A percentile compares a stretch with the other conserved stretches of the same genome.
Evolutionary conservation across 2,329 filamentous ascomycete genomes (phyloP).

Genomic region (Hypocreales sp.): DNA sequence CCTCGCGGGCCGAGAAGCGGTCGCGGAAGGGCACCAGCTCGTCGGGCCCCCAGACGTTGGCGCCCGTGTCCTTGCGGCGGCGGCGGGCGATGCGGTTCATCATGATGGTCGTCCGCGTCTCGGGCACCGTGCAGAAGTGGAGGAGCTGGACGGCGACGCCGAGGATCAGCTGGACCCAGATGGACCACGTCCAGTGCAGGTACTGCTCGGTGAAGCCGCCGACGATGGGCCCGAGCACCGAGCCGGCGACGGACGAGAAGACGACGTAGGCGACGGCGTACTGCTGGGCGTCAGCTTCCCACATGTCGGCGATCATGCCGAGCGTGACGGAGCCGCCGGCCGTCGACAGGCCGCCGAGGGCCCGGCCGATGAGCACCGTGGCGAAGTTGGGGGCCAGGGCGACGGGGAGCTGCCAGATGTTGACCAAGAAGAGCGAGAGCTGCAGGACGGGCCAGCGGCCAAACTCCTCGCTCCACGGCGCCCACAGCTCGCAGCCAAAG

Average conservation of each 20-base stretch:
- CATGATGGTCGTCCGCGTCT: conserved; percentile 62
- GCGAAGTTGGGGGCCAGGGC: conserved; percentile 60
- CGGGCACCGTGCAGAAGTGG: conserved; percentile 57
- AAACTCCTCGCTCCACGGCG: conserved; percentile 73
- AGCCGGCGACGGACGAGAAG: conserved; percentile 66
- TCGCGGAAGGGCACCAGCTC: conserved; percentile 48
- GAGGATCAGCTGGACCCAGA: conserved; percentile 77
- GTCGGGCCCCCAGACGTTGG: conserved; percentile 56
- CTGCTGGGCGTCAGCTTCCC: conserved; percentile 55
- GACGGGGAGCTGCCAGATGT: conserved; percentile 60
- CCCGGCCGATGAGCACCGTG: conserved; percentile 53
- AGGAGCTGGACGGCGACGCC: conserved; percentile 52
- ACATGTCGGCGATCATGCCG: conserved; percentile 63
- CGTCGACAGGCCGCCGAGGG: conserved; percentile 53
- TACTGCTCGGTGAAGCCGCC: conserved; percentile 59
- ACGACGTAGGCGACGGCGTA: conserved; percentile 65
- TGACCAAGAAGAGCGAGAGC: conserved; percentile 57
- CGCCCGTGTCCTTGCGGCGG: conserved; percentile 42
- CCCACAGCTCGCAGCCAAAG: conserved; percentile 80
- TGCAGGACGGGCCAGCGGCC: conserved; percentile 66
- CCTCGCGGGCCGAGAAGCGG: conserved; percentile 41
- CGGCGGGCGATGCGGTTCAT: conserved; percentile 69
- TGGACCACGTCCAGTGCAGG: conserved; percentile 55
- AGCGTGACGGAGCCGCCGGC: conserved; percentile 60
- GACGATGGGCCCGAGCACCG: conserved; percentile 62